These are phyloP conservation scores for Gossypium schwendimanii DNA, from an alignment of 441 rosid genomes.

Conservation along the genomic window DNA sequence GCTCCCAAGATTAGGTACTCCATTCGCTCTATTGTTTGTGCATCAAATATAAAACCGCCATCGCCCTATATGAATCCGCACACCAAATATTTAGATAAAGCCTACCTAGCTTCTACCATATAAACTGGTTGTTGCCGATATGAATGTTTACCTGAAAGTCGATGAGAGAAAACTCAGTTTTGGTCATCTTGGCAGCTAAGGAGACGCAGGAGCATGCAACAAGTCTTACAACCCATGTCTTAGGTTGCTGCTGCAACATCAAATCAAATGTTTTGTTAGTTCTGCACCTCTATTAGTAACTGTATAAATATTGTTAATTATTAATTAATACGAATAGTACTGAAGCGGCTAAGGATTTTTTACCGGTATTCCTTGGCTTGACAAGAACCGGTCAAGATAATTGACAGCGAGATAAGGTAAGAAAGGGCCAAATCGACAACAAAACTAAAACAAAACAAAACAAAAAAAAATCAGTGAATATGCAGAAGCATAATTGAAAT, in stretches of 20 bases:
- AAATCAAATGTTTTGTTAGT: not conserved
- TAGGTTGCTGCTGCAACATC: constrained; percentile 34
- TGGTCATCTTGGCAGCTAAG: constrained; percentile 65
- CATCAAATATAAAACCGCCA: constrained; percentile 38
- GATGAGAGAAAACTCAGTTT: constrained; percentile 33
- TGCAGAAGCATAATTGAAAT: not conserved
- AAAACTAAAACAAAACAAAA: constrained; percentile 23
- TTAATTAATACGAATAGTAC: not conserved
- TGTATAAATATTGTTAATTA: not conserved
- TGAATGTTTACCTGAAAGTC: constrained; percentile 36
- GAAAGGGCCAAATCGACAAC: constrained; percentile 31
- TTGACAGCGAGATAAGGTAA: constrained; percentile 59
- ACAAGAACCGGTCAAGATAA: constrained; percentile 67
- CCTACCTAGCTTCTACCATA: not conserved
- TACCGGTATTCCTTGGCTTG: constrained; percentile 47
- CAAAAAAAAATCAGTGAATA: no score
- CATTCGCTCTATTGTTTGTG: constrained; percentile 50
- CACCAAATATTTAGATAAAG: not conserved
- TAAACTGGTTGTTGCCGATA: not conserved
- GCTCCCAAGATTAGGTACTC: constrained; percentile 63
- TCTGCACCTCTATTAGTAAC: not conserved
- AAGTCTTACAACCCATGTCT: constrained; percentile 58
- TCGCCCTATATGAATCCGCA: constrained; percentile 18
- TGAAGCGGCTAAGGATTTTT: not conserved
- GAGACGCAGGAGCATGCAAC: constrained; percentile 56